Evolutionary conservation across 768 basidiomycete genomes (phyloP), one percentile per base, ranked within the genome.

Genomic region (Favolaschia claudopus): DNA sequence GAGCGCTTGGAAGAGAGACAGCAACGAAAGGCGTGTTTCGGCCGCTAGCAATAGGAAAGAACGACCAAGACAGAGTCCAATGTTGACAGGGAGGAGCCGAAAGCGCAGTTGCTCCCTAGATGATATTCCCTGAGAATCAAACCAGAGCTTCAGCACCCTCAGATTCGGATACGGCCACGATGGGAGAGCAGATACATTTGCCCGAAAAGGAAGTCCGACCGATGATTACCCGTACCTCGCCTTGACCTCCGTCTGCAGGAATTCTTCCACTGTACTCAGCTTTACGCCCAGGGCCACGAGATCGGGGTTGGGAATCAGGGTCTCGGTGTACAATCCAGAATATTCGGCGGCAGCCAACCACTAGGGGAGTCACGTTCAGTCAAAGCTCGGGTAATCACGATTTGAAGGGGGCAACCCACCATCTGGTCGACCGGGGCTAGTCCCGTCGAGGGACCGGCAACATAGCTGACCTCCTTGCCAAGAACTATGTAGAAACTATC

Each of bases 391-490:
- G 24, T 7, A 32, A 1, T 20, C 42, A 31, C 6, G 8, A 12
- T 8, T 13, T 8, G 33, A 10, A 7, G 15, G 6, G 12, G 13
- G 25, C 20, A 7, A 31, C 58, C 19, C 17, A 59, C 58, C 58
- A 59, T 59, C 7, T 59, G 50, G 27, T 59, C 51, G 27, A 52
- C n/a, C n/a, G 33, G 7, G 12, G 43, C 22, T 20, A 53, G 31
- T 5, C 58, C 58, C 19, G 19, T 32, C 3, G 33, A 20, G 9
- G 40, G 28, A 1, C 37, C 27, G 5, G 50, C 53, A 10, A 43
- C 47, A 19, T 53, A 59, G 3, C 44, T 53, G 3, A 59, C 50
- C 50, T 52, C 36, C 9, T 39, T 45, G 20, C 58, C 50, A 15
- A 59, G 28, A 1, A 24, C 57, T 58, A 22, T 40, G 9, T 19